phyloP scores from a whole-genome alignment of 2,329 filamentous ascomycete genomes.

The Arachnomyces sp. region DNA sequence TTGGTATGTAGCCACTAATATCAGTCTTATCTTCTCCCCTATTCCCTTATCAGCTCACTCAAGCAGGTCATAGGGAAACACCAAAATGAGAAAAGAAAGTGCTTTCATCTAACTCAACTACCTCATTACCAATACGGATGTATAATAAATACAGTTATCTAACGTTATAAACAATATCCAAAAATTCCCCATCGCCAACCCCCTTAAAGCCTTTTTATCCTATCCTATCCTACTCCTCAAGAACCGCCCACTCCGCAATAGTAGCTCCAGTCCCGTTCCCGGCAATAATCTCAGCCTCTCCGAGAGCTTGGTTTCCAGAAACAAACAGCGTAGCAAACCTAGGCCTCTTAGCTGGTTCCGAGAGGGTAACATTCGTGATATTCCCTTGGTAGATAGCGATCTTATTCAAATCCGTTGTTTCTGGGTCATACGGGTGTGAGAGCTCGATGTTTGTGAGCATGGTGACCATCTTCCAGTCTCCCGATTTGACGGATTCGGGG shows the following conservation, averaged over 20 bases:
- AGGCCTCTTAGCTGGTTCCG: constrained; percentile 24
- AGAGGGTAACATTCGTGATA: constrained; percentile 33
- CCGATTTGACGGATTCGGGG: constrained; percentile 13
- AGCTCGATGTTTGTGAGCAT: constrained; percentile 24
- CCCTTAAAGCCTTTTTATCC: too few species aligned
- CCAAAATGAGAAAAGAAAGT: too few species aligned
- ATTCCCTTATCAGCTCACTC: too few species aligned
- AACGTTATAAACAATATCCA: too few species aligned
- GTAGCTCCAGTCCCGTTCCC: constrained; percentile 36
- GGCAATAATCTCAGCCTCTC: constrained; percentile 19
- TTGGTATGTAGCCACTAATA: too few species aligned
- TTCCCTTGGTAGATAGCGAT: constrained; percentile 34
- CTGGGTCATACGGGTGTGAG: constrained; percentile 30
- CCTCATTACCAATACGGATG: too few species aligned
- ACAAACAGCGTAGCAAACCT: constrained; percentile 38
- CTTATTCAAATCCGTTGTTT: constrained; percentile 22
- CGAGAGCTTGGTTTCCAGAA: constrained; percentile 34
- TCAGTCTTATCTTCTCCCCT: too few species aligned
- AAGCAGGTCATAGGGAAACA: too few species aligned
- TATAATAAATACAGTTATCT: too few species aligned
- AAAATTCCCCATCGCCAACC: too few species aligned
- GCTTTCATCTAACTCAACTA: too few species aligned
- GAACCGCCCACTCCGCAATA: constrained; percentile 41
- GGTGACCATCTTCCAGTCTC: constrained; percentile 11
- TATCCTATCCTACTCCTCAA: constrained; percentile 19